phyloP scores from a whole-genome alignment of 108 stramenopile species.

The Cyclotella baltica region DNA sequence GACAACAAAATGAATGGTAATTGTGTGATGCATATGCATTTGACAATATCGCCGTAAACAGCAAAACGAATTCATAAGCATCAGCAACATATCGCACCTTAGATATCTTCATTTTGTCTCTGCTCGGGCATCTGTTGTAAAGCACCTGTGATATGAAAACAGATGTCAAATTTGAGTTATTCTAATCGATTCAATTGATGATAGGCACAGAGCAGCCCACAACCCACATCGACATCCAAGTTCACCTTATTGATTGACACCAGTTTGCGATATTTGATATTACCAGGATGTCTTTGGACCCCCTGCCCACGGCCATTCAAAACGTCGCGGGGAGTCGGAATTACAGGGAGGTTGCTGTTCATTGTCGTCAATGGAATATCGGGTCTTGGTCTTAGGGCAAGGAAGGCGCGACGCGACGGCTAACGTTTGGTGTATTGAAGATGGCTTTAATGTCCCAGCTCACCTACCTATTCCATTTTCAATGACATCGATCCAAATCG shows the following conservation, averaged over 20 bases:
- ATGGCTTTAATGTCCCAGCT: no score
- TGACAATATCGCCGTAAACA: no score
- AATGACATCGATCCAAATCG: no score
- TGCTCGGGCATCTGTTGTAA: slow-evolving; percentile 41
- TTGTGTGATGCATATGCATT: background rate
- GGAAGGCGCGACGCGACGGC: no score
- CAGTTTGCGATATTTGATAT: slow-evolving; percentile 48
- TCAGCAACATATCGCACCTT: slow-evolving; percentile 26
- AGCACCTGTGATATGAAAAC: slow-evolving; percentile 11
- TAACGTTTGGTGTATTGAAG: no score
- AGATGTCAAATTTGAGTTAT: no score
- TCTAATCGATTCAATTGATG: background rate
- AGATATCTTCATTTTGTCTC: slow-evolving; percentile 50
- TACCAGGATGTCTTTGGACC: slow-evolving; percentile 55
- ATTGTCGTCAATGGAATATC: no score
- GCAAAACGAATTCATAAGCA: background rate
- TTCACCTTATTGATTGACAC: slow-evolving; percentile 48
- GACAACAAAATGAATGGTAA: background rate
- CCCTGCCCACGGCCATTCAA: slow-evolving; percentile 54
- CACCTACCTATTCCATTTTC: no score
- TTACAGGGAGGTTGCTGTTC: no score
- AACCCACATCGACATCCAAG: background rate
- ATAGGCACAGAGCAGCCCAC: background rate
- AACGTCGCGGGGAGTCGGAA: slow-evolving; percentile 29
- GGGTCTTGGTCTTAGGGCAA: no score